These are phyloP conservation scores for Clavariopsis aquatica DNA, from an alignment of 495 filamentous ascomycete species.

Conservation along the genomic window DNA sequence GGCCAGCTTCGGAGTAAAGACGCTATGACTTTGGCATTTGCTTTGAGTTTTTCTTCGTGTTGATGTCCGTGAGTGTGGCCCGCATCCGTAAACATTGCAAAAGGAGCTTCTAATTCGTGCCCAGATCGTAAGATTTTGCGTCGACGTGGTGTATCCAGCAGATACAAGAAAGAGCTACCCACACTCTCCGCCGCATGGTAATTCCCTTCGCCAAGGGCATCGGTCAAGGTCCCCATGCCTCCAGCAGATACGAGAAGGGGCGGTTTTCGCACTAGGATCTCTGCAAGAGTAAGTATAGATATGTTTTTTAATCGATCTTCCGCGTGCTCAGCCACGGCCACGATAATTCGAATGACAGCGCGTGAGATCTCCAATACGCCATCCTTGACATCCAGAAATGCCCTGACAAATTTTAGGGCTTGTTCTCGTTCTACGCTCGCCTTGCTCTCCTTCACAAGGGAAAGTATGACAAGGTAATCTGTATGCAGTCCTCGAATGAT, in stretches of 20 bases:
- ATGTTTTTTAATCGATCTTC: slow-evolving; percentile 88
- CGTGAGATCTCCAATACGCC: slow-evolving; percentile 86
- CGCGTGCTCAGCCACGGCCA: slow-evolving; percentile 82
- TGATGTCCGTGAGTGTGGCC: slow-evolving; percentile 59
- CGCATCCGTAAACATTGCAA: slow-evolving; percentile 84
- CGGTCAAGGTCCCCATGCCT: slow-evolving; percentile 76
- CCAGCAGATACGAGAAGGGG: slow-evolving; percentile 74
- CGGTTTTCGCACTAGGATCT: slow-evolving; percentile 85
- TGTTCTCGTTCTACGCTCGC: slow-evolving; percentile 95
- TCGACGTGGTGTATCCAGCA: slow-evolving; percentile 80
- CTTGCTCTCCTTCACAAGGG: slow-evolving; percentile 91
- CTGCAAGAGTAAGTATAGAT: slow-evolving; percentile 86
- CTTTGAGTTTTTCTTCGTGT: slow-evolving; percentile 71
- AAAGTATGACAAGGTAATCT: slow-evolving; percentile 87
- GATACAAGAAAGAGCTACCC: slow-evolving; percentile 78
- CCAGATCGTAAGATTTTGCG: slow-evolving; percentile 79
- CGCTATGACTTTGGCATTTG: slow-evolving; percentile 81
- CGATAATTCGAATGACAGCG: slow-evolving; percentile 81
- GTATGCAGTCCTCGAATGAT: slow-evolving; percentile 85
- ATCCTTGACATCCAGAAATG: slow-evolving; percentile 93
- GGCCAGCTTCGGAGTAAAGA: slow-evolving; percentile 94
- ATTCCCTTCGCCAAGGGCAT: slow-evolving; percentile 83
- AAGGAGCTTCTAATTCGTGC: slow-evolving; percentile 54
- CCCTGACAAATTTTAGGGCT: slow-evolving; percentile 92
- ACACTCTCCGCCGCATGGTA: slow-evolving; percentile 90